Conservation (phyloP, 1,284 basidiomycete species). For the Sphagnurus paluster region DNA sequence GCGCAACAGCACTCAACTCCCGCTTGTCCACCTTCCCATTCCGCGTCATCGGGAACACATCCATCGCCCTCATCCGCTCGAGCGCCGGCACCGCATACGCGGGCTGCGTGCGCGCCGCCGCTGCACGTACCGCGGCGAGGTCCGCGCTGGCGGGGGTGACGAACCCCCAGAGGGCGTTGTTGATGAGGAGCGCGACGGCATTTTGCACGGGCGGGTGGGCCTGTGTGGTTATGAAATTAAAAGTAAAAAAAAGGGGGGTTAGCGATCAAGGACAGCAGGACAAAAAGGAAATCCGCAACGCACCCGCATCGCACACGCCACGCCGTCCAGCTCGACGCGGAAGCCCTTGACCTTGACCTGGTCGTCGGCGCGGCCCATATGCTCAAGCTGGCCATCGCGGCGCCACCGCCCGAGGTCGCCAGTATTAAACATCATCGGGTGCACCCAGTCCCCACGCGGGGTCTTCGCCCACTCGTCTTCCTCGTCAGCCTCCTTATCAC, state of each 20-base stretch:
- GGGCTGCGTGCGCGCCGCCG: conserved; percentile 31
- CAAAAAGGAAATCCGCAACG: background rate
- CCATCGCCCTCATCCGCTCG: conserved; percentile 28
- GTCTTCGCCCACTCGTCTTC: conserved; percentile 10
- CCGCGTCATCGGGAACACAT: conserved; percentile 32
- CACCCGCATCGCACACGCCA: conserved; percentile 29
- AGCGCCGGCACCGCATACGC: conserved; percentile 37
- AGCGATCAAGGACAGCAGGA: background rate
- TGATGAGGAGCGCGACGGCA: conserved; percentile 32
- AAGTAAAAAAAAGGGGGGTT: background rate
- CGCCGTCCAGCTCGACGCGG: conserved; percentile 36
- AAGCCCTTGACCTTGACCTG: conserved; percentile 40
- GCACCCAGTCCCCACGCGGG: conserved; percentile 13
- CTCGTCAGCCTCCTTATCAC: background rate
- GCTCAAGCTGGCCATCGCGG: conserved; percentile 35
- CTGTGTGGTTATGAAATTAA: no score
- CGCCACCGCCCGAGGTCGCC: conserved; percentile 37
- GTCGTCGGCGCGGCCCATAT: conserved; percentile 36
- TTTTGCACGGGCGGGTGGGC: conserved; percentile 24
- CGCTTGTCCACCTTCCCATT: conserved; percentile 38
- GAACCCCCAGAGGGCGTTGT: conserved; percentile 34
- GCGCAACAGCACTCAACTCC: conserved; percentile 23
- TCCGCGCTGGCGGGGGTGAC: conserved; percentile 31
- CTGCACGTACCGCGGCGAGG: conserved; percentile 23
- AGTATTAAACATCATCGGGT: conserved; percentile 37